Evolutionary conservation across 1,139 yeast genomes (phyloP).

Genomic region (Suhomyces yuchorum): DNA sequence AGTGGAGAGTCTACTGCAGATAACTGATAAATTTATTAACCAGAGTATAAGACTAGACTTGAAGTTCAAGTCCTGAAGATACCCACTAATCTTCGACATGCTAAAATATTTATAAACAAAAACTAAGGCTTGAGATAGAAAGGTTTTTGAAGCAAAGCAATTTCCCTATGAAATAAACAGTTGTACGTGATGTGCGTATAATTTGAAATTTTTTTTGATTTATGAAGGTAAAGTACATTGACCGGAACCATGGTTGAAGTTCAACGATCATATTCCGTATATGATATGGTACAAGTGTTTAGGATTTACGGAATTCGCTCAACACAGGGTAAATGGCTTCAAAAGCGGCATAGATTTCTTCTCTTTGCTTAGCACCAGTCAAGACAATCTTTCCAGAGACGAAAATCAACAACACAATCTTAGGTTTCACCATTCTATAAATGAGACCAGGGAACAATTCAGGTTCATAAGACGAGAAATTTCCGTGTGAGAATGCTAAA

Average conservation of each 20-base stretch:
- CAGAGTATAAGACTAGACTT: constrained; percentile 6
- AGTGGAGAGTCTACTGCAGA: background rate
- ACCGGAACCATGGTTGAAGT: constrained; percentile 2
- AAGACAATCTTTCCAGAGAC: constrained; percentile 97
- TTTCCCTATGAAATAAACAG: constrained; percentile 11
- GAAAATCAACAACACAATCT: constrained; percentile 90
- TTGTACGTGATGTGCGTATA: constrained; percentile 2
- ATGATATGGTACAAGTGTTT: constrained; percentile 18
- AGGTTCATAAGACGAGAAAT: constrained; percentile 98
- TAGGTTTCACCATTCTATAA: constrained; percentile 99
- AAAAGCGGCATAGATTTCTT: constrained; percentile 96
- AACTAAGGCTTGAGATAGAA: constrained; percentile 2
- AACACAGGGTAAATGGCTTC: constrained; percentile 97
- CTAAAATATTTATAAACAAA: constrained; percentile 9
- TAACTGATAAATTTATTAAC: constrained; percentile 8
- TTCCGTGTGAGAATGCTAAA: constrained; percentile 96
- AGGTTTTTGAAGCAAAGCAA: constrained; percentile 3
- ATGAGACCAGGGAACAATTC: constrained; percentile 97
- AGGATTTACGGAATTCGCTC: constrained; percentile 93
- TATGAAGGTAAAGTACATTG: constrained; percentile 11
- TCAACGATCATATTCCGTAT: background rate
- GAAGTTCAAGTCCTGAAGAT: constrained; percentile 7
- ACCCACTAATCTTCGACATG: constrained; percentile 8
- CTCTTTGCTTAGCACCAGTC: constrained; percentile 99
- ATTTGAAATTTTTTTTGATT: constrained; percentile 3